A percentile compares a stretch with the other conserved stretches of the same genome.
Conservation (phyloP, 1,284 basidiomycete species). For the Puccinia polysora region DNA sequence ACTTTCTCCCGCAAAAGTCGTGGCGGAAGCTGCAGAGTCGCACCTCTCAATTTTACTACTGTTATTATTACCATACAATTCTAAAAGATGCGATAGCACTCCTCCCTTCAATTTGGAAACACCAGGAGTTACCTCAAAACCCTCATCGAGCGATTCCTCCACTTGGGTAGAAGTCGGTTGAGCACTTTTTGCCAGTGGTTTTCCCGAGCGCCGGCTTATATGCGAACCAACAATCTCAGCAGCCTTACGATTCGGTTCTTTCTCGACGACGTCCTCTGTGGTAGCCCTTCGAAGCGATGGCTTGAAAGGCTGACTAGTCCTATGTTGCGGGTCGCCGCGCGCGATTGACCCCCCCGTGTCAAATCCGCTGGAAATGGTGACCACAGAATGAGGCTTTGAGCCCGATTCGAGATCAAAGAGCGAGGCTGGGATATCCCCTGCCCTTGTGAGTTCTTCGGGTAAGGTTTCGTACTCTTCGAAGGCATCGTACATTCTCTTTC, state of each 20-base stretch:
- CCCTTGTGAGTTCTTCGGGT: slow-evolving; percentile 12
- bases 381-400: not conserved
- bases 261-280: slow-evolving; percentile 37
- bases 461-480: slow-evolving; percentile 11
- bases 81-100: slow-evolving; percentile 37
- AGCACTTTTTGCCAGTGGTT: not conserved
- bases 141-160: slow-evolving; percentile 1
- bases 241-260: slow-evolving; percentile 22
- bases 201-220: slow-evolving; percentile 26
- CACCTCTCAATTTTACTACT: slow-evolving; percentile 22
- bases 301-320: slow-evolving; percentile 37
- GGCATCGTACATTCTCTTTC: slow-evolving; percentile 26
- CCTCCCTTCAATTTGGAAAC: slow-evolving; percentile 14
- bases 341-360: not conserved
- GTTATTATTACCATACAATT: slow-evolving; percentile 29
- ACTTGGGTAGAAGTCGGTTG: not conserved
- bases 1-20: slow-evolving; percentile 30
- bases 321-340: slow-evolving; percentile 30
- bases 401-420: slow-evolving; percentile 28
- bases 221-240: slow-evolving; percentile 33
- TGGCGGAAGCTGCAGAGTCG: slow-evolving; percentile 27
- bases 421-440: not conserved
- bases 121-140: not conserved
- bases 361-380: not conserved
- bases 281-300: slow-evolving; percentile 24